These are phyloP conservation scores for Coleophoma crateriformis DNA, from an alignment of 2,329 filamentous ascomycete species.

Conservation along the genomic window DNA sequence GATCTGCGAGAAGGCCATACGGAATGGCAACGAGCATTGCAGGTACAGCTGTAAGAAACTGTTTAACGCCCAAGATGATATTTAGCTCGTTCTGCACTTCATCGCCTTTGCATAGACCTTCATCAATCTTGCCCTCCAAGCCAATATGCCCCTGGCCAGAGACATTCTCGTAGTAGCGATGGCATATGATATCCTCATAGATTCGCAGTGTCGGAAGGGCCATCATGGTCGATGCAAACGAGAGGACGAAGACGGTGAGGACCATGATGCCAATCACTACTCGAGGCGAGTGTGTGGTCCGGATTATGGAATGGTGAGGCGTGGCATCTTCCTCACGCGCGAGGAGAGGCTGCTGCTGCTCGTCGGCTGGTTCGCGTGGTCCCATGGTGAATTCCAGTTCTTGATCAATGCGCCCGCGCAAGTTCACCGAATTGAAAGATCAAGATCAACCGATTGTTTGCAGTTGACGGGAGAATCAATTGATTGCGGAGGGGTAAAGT, in stretches of 20 bases:
- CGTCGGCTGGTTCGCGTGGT: neutral
- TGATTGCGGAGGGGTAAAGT: no score
- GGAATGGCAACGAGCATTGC: constrained; percentile 25
- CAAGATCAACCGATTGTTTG: neutral
- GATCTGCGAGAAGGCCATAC: constrained; percentile 33
- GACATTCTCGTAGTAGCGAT: constrained; percentile 27
- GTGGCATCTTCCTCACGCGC: neutral
- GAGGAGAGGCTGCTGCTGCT: neutral
- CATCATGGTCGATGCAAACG: constrained; percentile 24
- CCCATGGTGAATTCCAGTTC: neutral
- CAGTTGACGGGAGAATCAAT: no score
- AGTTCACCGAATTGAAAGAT: neutral
- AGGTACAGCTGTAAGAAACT: constrained; percentile 25
- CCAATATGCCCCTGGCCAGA: constrained; percentile 15
- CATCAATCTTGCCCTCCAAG: constrained; percentile 24
- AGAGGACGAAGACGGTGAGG: constrained; percentile 24
- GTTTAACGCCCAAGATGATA: constrained; percentile 26
- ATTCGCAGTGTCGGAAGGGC: constrained; percentile 28
- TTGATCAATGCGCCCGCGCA: neutral
- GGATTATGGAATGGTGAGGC: constrained; percentile 5
- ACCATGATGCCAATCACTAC: constrained; percentile 27
- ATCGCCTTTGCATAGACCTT: constrained; percentile 30
- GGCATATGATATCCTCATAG: constrained; percentile 34
- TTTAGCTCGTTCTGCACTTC: constrained; percentile 31
- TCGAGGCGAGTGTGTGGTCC: constrained; percentile 16